Conservation (phyloP, 768 basidiomycete genomes). For the Aureoboletus auriporus region DNA sequence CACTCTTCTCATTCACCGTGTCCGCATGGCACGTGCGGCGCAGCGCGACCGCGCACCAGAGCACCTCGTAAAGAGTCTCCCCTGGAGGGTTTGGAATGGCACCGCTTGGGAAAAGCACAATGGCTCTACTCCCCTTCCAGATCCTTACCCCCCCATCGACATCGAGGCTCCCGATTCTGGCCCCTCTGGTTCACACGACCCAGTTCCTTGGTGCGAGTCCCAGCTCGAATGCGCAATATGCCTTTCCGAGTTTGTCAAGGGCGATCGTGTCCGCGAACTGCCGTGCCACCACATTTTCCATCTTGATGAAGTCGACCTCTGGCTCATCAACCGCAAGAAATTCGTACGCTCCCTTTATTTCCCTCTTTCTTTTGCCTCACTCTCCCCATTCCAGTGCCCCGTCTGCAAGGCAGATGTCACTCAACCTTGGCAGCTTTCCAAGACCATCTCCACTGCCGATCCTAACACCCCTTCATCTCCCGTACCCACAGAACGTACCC, state of each 20-base stretch:
- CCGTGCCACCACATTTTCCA: conserved; percentile 97
- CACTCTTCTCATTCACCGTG: conserved; percentile 84
- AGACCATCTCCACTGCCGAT: conserved; percentile 3
- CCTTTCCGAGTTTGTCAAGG: conserved; percentile 78
- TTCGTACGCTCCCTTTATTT: conserved; percentile 50
- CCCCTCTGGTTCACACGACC: conserved; percentile 25
- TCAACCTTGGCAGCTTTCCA: conserved; percentile 39
- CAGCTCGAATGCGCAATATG: conserved; percentile 94
- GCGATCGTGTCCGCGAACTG: conserved; percentile 86
- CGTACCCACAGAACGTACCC: conserved; percentile 31
- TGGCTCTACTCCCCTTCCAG: conserved; percentile 24
- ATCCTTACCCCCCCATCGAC: conserved; percentile 30
- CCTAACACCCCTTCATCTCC: conserved; percentile 14
- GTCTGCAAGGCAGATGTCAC: conserved; percentile 93
- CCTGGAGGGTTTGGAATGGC: conserved; percentile 82
- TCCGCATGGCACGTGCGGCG: conserved; percentile 78
- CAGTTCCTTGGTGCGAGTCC: conserved; percentile 72
- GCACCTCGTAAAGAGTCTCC: conserved; percentile 70
- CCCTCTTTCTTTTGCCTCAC: conserved; percentile 4
- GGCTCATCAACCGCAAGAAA: conserved; percentile 92
- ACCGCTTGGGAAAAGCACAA: conserved; percentile 78
- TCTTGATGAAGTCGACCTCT: conserved; percentile 84
- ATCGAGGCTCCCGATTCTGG: conserved; percentile 31
- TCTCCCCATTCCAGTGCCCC: conserved; percentile 59
- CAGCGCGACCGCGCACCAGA: conserved; percentile 82